Base-by-base conservation (phyloP, 768 basidiomycete genomes). In the Mycena indigotica region DNA sequence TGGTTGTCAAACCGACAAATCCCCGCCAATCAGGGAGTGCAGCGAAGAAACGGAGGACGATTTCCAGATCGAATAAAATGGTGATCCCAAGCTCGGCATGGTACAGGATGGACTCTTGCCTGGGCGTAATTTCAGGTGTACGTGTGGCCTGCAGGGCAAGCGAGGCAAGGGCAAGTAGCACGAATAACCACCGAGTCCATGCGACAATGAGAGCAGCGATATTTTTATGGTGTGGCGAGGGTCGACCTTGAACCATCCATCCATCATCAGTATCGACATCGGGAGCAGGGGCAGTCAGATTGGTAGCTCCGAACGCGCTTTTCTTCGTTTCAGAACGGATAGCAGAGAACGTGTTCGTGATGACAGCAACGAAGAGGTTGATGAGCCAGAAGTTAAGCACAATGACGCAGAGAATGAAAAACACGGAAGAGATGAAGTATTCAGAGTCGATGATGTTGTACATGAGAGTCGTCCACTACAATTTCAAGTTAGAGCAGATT, bases 291-390 rank as follows among this genome's bases (percentile, higher is more conserved):
- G 39, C 35, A 30, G 50, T 30, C 21, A 62, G 53, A 19, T 49
- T 52, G 15, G 5, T 16, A 28, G 92, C 92, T 30, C 93, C 94
- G 69, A 98, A 98, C 0, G 95, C 96, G 70, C 91, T 94, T 69
- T 88, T 89, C 69, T 87, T 84, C 2, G 95, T 97, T 66, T 93
- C 87, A 3, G 84, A 80, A 30, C 93, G 79, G 58, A 97, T 97
- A 16, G 89, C 91, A 17, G 85, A 85, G 70, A 98, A 98, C 0
- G 92, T 91, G 66, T 93, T 90, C 26, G 93, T 93, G 61, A 96
- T 95, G n/a, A 97, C 94, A 17, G 95, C 95, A 55, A 97, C 92
- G 69, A 95, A 90, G 41, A 97, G 72, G 69, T 95, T 94, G 78
- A 95, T 88, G 56, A 96, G 79, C 92, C 92, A 93, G 69, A 97